Conservation (phyloP, 2,329 filamentous ascomycete species). For the Lachnellula arida region DNA sequence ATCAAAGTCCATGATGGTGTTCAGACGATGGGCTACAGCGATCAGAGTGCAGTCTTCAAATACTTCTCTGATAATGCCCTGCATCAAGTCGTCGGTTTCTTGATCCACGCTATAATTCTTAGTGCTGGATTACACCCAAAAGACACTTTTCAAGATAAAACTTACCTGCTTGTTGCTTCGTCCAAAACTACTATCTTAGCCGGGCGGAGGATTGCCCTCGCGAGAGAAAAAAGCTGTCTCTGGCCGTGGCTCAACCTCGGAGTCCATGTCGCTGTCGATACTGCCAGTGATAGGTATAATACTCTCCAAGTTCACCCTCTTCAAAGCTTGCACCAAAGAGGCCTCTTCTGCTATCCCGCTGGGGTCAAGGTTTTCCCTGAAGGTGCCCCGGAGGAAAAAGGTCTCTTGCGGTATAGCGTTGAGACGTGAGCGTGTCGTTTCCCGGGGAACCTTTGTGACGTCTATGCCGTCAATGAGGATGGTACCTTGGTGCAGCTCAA, state of each 20-base stretch:
- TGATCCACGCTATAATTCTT: conserved; percentile 25
- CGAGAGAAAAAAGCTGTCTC: conserved; percentile 45
- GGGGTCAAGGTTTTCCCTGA: conserved; percentile 47
- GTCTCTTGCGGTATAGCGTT: conserved; percentile 42
- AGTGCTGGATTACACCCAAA: neutral
- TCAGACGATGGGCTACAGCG: conserved; percentile 33
- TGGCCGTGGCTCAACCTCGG: conserved; percentile 58
- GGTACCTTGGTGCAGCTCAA: conserved; percentile 37
- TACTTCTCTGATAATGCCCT: conserved; percentile 41
- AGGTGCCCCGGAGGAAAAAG: conserved; percentile 42
- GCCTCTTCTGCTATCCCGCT: conserved; percentile 32
- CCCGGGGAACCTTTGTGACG: conserved; percentile 37
- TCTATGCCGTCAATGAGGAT: conserved; percentile 45
- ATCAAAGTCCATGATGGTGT: conserved; percentile 43
- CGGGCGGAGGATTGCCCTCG: conserved; percentile 39
- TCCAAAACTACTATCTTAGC: conserved; percentile 39
- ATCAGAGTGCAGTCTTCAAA: conserved; percentile 51
- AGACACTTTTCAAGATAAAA: conserved; percentile 4
- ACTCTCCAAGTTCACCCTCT: conserved; percentile 34
- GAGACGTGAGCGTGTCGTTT: conserved; percentile 38
- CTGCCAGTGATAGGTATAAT: conserved; percentile 9
- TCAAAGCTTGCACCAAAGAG: conserved; percentile 39
- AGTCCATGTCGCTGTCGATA: conserved; percentile 34
- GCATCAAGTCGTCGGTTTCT: conserved; percentile 9
- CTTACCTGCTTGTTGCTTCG: conserved; percentile 40